Evolutionary conservation across 2,329 filamentous ascomycete species (phyloP).

Genomic region (Rugonectria rugulosa): DNA sequence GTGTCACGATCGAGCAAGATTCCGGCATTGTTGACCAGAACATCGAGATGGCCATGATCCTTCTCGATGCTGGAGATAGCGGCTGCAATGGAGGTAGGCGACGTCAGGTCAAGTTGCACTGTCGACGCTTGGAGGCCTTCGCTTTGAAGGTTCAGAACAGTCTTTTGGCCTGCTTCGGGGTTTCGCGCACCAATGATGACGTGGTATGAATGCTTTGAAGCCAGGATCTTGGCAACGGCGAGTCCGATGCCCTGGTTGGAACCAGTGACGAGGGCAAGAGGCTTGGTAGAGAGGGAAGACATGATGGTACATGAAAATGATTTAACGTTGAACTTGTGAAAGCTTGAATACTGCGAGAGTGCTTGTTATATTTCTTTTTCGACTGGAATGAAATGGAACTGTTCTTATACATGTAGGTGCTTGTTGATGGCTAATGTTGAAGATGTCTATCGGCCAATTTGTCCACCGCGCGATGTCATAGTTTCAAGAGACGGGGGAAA

Average conservation of each 20-base stretch:
- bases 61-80: constrained; percentile 30
- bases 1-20: constrained; percentile 33
- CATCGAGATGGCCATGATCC: constrained; percentile 37
- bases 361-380: too few species aligned
- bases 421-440: too few species aligned
- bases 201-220: constrained; percentile 31
- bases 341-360: too few species aligned
- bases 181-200: constrained; percentile 42
- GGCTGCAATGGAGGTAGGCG: constrained; percentile 34
- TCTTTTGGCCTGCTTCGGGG: constrained; percentile 29
- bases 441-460: too few species aligned
- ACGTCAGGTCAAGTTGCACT: constrained; percentile 36
- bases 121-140: constrained; percentile 32
- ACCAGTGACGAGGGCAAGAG: constrained; percentile 27
- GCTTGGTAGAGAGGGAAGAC: not conserved
- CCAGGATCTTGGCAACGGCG: constrained; percentile 25
- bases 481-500: too few species aligned
- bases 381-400: too few species aligned
- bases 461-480: too few species aligned
- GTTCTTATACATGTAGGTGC: too few species aligned
- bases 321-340: too few species aligned
- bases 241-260: constrained; percentile 26
- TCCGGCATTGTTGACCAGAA: constrained; percentile 45
- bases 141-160: constrained; percentile 27
- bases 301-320: too few species aligned